Conservation (phyloP, 306 rosid genomes). For the Quercus wislizeni region DNA sequence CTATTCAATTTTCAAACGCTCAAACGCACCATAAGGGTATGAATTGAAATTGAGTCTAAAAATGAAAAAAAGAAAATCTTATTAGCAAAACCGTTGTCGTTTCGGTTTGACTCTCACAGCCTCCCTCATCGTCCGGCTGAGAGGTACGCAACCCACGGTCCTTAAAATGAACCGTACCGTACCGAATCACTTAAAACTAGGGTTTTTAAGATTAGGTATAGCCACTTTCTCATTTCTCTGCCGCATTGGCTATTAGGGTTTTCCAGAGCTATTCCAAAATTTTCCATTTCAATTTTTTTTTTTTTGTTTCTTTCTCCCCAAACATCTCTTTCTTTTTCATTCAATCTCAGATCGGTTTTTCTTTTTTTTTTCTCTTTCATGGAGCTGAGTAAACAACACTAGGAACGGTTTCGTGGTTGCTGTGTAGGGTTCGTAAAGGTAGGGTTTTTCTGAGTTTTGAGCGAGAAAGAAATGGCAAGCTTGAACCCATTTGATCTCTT, state of each 20-base stretch:
- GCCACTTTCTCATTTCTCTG: conserved; percentile 20
- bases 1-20: too few species aligned
- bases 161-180: background rate
- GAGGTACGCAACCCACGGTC: too few species aligned
- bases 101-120: too few species aligned
- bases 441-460: conserved; percentile 18
- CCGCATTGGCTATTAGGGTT: conserved; percentile 51
- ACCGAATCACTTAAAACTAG: conserved; percentile 26
- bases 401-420: conserved; percentile 30
- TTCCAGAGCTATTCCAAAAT: background rate
- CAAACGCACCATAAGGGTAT: too few species aligned
- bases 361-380: background rate
- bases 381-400: conserved; percentile 30
- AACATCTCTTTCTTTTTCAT: background rate
- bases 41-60: too few species aligned
- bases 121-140: too few species aligned
- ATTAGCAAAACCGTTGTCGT: too few species aligned
- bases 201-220: conserved; percentile 45
- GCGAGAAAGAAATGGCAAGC: conserved; percentile 45
- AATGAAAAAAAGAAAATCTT: too few species aligned
- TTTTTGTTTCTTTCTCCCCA: background rate
- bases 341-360: background rate
- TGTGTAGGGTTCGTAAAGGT: conserved; percentile 18
- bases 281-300: background rate
- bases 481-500: conserved; percentile 59